These are phyloP conservation scores for Ophiostoma himal-ulmi DNA, from an alignment of 2,329 filamentous ascomycete species.

Conservation along the genomic window DNA sequence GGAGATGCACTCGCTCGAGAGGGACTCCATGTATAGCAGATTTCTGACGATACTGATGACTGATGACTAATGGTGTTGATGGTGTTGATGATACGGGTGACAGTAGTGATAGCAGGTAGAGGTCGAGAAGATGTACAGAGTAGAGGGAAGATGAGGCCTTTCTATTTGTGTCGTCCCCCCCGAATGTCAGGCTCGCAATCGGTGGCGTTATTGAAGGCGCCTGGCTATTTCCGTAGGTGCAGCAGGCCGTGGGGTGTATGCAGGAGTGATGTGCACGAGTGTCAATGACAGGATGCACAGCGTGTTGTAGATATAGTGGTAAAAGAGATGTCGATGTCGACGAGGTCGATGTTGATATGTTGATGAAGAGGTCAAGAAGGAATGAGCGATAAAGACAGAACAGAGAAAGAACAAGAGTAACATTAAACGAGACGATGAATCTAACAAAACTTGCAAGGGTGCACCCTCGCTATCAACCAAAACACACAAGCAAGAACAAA, in stretches of 20 bases:
- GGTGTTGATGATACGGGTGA: too few relatives aligned
- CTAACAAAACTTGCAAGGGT: neutral
- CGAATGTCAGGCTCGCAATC: neutral
- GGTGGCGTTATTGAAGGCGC: neutral
- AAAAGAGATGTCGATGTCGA: neutral
- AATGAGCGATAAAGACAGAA: neutral
- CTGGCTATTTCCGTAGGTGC: neutral
- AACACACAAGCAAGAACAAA: neutral
- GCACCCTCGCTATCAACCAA: neutral
- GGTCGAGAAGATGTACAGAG: neutral
- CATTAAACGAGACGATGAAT: neutral
- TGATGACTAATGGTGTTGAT: too few relatives aligned
- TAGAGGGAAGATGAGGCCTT: neutral
- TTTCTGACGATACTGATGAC: too few relatives aligned
- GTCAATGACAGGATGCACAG: neutral
- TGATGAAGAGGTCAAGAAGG: neutral
- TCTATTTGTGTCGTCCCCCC: constrained; percentile 4
- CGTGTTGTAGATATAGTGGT: neutral
- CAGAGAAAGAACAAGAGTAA: neutral
- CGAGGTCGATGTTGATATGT: neutral
- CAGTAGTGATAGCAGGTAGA: neutral
- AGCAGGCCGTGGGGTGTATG: neutral
- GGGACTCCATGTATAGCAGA: constrained; percentile 2
- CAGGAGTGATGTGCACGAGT: neutral
- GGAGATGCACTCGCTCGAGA: constrained; percentile 19